Evolutionary conservation across 1,139 yeast species (phyloP).

Genomic region (Lodderomyces parapsilosis): DNA sequence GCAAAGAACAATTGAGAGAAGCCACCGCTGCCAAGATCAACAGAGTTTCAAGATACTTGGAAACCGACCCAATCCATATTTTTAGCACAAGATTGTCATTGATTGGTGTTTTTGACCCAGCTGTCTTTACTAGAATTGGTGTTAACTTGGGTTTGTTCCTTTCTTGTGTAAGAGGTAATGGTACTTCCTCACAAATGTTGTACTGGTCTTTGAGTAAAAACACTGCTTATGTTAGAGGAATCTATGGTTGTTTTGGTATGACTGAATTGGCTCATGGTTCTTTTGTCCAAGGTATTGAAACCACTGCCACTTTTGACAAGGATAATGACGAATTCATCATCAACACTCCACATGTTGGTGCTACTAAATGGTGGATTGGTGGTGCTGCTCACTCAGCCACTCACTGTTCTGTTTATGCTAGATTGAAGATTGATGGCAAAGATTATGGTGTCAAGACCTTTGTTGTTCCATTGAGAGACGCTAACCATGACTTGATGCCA

Average conservation of each 20-base stretch:
- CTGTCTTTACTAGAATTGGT: constrained; percentile 52
- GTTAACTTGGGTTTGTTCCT: constrained; percentile 73
- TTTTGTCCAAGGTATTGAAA: constrained; percentile 46
- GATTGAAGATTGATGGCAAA: constrained; percentile 43
- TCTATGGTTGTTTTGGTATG: constrained; percentile 51
- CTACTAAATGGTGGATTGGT: constrained; percentile 55
- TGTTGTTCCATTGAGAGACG: constrained; percentile 47
- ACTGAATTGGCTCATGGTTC: constrained; percentile 52
- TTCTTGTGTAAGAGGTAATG: constrained; percentile 70
- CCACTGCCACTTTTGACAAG: constrained; percentile 45
- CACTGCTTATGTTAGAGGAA: constrained; percentile 34
- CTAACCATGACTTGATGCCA: constrained; percentile 43
- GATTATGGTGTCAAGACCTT: constrained; percentile 53
- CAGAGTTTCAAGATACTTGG: constrained; percentile 39
- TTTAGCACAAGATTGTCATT: constrained; percentile 47
- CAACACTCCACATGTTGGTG: constrained; percentile 50
- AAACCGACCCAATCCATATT: constrained; percentile 34
- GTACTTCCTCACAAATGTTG: constrained; percentile 48
- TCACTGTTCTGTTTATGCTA: constrained; percentile 42
- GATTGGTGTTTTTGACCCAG: constrained; percentile 60
- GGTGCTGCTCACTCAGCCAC: constrained; percentile 54
- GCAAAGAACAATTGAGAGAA: constrained; percentile 37
- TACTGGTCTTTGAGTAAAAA: constrained; percentile 43
- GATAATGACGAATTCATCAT: constrained; percentile 43
- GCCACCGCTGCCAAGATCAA: constrained; percentile 36